Conservation (phyloP, 2,329 filamentous ascomycete species). For the Aurifilum marmelostoma region DNA sequence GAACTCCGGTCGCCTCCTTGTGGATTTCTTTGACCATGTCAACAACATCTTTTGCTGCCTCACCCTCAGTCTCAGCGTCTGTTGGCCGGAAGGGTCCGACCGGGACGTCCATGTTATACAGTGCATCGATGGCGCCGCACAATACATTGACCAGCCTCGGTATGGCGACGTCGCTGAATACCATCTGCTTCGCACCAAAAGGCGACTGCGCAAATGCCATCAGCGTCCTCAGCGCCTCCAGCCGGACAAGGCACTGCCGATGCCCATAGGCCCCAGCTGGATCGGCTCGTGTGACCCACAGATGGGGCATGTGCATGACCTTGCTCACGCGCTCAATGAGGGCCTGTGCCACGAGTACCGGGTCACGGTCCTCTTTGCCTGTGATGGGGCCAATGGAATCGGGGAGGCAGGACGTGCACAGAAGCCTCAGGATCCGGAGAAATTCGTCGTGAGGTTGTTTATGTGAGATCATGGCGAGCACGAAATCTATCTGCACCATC, state of each 20-base stretch:
- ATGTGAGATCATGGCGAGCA: conserved; percentile 67
- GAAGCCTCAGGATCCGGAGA: conserved; percentile 64
- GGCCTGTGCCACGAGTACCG: conserved; percentile 46
- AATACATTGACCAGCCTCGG: conserved; percentile 73
- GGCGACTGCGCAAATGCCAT: conserved; percentile 64
- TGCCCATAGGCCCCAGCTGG: conserved; percentile 35
- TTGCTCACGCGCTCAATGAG: conserved; percentile 67
- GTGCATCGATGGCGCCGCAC: conserved; percentile 68
- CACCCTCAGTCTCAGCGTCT: background rate
- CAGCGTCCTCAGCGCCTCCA: conserved; percentile 56
- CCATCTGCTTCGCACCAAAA: conserved; percentile 68
- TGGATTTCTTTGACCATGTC: background rate
- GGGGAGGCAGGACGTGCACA: conserved; percentile 67
- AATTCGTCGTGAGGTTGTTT: conserved; percentile 68
- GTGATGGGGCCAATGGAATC: conserved; percentile 69
- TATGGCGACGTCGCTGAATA: conserved; percentile 68
- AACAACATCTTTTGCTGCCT: background rate
- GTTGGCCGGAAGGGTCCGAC: conserved; percentile 18
- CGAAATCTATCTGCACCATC: conserved; percentile 66
- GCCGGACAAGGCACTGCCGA: conserved; percentile 47
- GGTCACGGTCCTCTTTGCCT: conserved; percentile 44
- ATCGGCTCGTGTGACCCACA: conserved; percentile 42
- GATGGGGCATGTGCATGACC: conserved; percentile 61
- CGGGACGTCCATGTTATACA: conserved; percentile 65
- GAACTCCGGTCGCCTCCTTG: background rate